Evolutionary conservation across 306 rosid species (phyloP).

Genomic region (Gillenia trifoliata): DNA sequence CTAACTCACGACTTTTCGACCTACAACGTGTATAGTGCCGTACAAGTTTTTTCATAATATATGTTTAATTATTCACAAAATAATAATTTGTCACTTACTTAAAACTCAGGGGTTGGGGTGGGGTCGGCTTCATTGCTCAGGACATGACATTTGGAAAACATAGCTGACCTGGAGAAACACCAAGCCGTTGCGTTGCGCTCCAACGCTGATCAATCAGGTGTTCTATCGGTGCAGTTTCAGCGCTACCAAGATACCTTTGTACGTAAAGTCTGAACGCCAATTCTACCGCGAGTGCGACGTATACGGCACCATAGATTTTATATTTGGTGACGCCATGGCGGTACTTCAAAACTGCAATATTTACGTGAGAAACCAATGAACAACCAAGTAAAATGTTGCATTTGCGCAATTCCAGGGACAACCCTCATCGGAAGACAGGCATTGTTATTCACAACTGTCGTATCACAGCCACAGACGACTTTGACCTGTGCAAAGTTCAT

Average conservation of each 20-base stretch:
- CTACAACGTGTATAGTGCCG: no score
- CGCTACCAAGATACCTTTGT: constrained; percentile 82
- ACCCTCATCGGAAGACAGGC: constrained; percentile 67
- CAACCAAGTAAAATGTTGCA: constrained; percentile 42
- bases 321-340: constrained; percentile 52
- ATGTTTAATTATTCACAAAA: not conserved
- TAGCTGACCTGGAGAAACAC: constrained; percentile 55
- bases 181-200: constrained; percentile 84
- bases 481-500: constrained; percentile 26
- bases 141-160: constrained; percentile 85
- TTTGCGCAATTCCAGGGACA: constrained; percentile 61
- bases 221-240: constrained; percentile 70
- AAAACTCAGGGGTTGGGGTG: constrained; percentile 30
- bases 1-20: no score
- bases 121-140: constrained; percentile 61
- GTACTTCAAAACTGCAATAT: constrained; percentile 70
- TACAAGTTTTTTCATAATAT: not conserved
- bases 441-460: constrained; percentile 49
- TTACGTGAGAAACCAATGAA: constrained; percentile 44
- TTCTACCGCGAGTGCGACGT: constrained; percentile 79
- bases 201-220: constrained; percentile 51
- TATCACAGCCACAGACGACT: constrained; percentile 32
- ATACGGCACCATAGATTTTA: constrained; percentile 74
- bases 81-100: not conserved
- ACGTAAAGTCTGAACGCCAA: constrained; percentile 59